Evolutionary conservation across 352 stramenopile species (phyloP).

Genomic region (Globisporangium emineosum): DNA sequence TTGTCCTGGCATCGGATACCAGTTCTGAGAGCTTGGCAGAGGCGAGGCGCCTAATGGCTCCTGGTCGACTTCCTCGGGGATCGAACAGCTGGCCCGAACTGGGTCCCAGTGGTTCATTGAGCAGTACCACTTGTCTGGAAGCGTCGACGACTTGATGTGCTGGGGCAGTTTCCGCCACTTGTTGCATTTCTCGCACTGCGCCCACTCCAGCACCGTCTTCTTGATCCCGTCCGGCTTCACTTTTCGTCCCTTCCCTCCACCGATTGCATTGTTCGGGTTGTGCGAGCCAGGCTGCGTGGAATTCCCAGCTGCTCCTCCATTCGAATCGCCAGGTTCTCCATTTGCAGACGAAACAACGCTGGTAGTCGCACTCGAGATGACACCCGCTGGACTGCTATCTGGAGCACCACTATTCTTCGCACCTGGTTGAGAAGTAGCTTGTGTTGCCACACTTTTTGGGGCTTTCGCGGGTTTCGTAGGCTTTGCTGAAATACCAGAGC

Average conservation of each 20-base stretch:
- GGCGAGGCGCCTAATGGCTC: constrained; percentile 52
- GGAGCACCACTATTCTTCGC: neutral
- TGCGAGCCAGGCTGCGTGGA: neutral
- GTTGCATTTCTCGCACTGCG: constrained; percentile 94
- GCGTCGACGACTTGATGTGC: constrained; percentile 87
- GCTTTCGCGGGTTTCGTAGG: constrained; percentile 11
- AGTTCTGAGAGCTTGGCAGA: constrained; percentile 50
- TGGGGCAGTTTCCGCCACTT: constrained; percentile 95
- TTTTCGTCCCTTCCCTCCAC: constrained; percentile 16
- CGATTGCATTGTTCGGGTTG: constrained; percentile 9
- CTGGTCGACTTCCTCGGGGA: constrained; percentile 75
- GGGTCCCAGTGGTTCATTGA: constrained; percentile 94
- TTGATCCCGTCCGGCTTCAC: constrained; percentile 35
- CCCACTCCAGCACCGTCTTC: constrained; percentile 91
- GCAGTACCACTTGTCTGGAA: constrained; percentile 97
- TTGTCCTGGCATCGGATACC: constrained; percentile 53
- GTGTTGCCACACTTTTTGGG: constrained; percentile 7
- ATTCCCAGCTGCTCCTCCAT: neutral
- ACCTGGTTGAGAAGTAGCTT: neutral
- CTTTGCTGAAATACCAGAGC: neutral
- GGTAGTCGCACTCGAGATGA: neutral
- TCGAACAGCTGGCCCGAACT: constrained; percentile 65
- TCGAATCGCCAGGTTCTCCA: neutral
- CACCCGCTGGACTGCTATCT: neutral
- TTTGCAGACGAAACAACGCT: neutral